phyloP scores from a whole-genome alignment of 1,284 basidiomycete genomes.

The Ceratobasidium papillatum region DNA sequence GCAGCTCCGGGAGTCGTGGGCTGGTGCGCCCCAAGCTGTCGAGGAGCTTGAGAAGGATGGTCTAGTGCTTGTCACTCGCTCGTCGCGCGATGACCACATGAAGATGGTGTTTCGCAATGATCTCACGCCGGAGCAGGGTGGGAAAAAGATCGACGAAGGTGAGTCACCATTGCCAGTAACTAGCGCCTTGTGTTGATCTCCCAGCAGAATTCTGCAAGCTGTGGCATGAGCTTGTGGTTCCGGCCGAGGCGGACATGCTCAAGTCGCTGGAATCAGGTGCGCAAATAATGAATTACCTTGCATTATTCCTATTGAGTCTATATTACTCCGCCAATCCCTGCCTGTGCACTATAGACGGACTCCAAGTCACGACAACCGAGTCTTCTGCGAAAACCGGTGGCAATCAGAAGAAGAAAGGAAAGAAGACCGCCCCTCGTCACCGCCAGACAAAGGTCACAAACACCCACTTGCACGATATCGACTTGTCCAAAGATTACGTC shows the following conservation, averaged over 20 bases:
- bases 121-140: constrained; percentile 77
- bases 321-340: neutral
- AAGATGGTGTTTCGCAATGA: constrained; percentile 94
- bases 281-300: constrained; percentile 40
- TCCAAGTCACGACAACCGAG: constrained; percentile 75
- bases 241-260: constrained; percentile 82
- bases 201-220: constrained; percentile 81
- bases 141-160: constrained; percentile 82
- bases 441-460: constrained; percentile 86
- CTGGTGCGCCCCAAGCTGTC: constrained; percentile 80
- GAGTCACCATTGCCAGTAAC: constrained; percentile 45
- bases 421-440: constrained; percentile 76
- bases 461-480: constrained; percentile 84
- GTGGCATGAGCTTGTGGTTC: constrained; percentile 85
- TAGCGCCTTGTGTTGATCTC: constrained; percentile 10
- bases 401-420: constrained; percentile 78
- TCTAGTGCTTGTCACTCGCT: constrained; percentile 84
- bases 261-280: constrained; percentile 75
- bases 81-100: constrained; percentile 82
- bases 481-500: constrained; percentile 69
- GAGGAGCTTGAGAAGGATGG: constrained; percentile 89
- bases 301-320: constrained; percentile 6
- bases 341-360: constrained; percentile 63
- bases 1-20: constrained; percentile 88
- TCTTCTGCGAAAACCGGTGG: constrained; percentile 60